Conservation (phyloP, 2,329 filamentous ascomycete species). For the Nemania sp. region DNA sequence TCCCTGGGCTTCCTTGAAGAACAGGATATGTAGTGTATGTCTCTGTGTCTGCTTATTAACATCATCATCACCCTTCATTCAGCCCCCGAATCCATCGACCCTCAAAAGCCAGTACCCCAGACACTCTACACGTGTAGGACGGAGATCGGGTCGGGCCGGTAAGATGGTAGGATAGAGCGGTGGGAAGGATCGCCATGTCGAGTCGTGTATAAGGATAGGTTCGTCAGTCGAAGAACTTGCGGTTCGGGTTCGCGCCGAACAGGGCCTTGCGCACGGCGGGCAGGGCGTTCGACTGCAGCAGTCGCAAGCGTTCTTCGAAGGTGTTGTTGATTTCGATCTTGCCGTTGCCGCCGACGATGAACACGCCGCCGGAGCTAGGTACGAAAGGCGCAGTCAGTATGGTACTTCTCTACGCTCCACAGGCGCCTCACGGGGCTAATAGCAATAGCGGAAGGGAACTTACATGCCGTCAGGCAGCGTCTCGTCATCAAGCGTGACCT, state of each 20-base stretch:
- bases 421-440: conserved; percentile 13
- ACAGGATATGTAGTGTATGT: not conserved
- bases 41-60: no score
- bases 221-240: conserved; percentile 87
- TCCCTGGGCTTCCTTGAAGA: conserved; percentile 7
- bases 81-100: not conserved
- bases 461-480: conserved; percentile 82
- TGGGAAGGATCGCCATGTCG: not conserved
- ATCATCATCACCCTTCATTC: conserved; percentile 4
- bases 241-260: conserved; percentile 93
- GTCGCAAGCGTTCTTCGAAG: conserved; percentile 83
- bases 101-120: no score
- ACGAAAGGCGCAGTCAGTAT: conserved; percentile 23
- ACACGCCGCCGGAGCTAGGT: conserved; percentile 77
- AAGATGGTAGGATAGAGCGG: not conserved
- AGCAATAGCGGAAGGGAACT: conserved; percentile 45
- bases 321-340: conserved; percentile 99
- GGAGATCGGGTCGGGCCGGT: no score
- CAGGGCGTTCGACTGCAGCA: conserved; percentile 83
- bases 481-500: conserved; percentile 74
- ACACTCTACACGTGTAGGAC: no score
- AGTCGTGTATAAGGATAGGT: not conserved
- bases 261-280: conserved; percentile 83
- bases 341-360: conserved; percentile 78
- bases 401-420: not conserved